Evolutionary conservation across 1,284 basidiomycete species (phyloP), one percentile per base, ranked within the genome.

Genomic region (Ganoderma boninense): DNA sequence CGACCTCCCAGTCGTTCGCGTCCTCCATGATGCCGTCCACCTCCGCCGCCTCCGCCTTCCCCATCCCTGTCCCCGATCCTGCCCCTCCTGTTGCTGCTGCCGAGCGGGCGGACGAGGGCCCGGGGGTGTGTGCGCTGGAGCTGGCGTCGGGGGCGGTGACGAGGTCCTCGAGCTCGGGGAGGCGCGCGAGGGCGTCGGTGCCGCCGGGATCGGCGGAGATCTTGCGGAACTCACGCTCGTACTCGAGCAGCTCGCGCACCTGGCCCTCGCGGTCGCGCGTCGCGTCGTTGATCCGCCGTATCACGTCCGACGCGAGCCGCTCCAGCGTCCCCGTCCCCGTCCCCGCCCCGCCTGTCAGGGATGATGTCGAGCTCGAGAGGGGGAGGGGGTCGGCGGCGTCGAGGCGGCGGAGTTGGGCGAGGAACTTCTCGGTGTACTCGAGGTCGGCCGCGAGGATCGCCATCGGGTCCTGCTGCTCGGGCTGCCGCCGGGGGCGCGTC

Each of bases 131-230:
- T 26, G 72, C 18, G 44, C 44, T 72, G 38, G 38, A 7, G 38
- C 38, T 38, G 7, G 38, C 38, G 43, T 79, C 74, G 57, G 84
- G 82, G 57, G 84, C 82, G 65, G 84, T 82, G 60, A 85, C 80
- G 11, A 88, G 79, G 67, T 87, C 86, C 64, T 86, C 83, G 56
- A 95, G 82, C 72, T 87, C 89, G 32, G 94, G 92, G 66, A 95
- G 81, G 71, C 85, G 85, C 8, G 90, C 87, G 18, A 95, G 84
- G n/a, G 88, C 87, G 65, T 95, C 93, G 61, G 83, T 87, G 18
- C 93, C 93, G 61, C 92, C 91, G 35, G 93, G 87, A 79, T 94
- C 92, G 14, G 87, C 88, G 4, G 90, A 87, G 75, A 95, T 93
- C 79, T 89, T 91, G 74, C 87, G 86, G 76, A 95, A 89, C 80